Evolutionary conservation across 2,329 filamentous ascomycete genomes (phyloP).

Genomic region (Aspergillus candidus): DNA sequence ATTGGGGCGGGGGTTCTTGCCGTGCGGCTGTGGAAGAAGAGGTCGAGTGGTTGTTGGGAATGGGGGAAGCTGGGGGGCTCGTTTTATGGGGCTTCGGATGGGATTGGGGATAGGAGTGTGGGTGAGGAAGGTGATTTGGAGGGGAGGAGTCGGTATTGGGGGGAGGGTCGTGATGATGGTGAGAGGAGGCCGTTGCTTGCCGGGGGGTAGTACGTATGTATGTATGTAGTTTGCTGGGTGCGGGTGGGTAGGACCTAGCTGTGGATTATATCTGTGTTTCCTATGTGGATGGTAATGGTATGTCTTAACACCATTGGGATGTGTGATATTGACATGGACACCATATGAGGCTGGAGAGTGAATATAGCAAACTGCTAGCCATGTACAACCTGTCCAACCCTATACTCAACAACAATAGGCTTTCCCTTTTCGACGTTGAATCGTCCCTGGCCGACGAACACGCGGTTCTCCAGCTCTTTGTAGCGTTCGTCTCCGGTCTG

Average conservation of each 20-base stretch:
- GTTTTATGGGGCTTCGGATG: not conserved
- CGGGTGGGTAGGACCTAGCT: not conserved
- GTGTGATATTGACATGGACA: no score
- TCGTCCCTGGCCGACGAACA: conserved; percentile 38
- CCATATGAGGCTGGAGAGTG: no score
- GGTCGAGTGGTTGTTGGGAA: conserved; percentile 8
- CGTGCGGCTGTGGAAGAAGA: conserved; percentile 12
- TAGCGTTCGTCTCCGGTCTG: conserved; percentile 39
- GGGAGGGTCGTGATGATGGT: not conserved
- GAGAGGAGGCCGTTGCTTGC: conserved; percentile 26
- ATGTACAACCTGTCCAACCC: conserved; percentile 34
- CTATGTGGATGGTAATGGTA: no score
- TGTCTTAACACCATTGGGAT: no score
- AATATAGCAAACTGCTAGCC: conserved; percentile 7
- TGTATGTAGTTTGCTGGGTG: no score
- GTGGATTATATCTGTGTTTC: no score
- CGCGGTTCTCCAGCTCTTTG: conserved; percentile 35
- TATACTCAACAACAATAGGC: conserved; percentile 37
- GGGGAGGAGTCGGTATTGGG: not conserved
- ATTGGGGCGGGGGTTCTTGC: conserved; percentile 15
- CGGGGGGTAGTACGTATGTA: not conserved
- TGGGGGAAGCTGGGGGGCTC: conserved; percentile 1
- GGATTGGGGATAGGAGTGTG: not conserved
- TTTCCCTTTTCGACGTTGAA: conserved; percentile 35
- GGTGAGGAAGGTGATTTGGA: conserved; percentile 8